Conservation (phyloP, 2,329 filamentous ascomycete genomes). For the Clonostachys chloroleuca region DNA sequence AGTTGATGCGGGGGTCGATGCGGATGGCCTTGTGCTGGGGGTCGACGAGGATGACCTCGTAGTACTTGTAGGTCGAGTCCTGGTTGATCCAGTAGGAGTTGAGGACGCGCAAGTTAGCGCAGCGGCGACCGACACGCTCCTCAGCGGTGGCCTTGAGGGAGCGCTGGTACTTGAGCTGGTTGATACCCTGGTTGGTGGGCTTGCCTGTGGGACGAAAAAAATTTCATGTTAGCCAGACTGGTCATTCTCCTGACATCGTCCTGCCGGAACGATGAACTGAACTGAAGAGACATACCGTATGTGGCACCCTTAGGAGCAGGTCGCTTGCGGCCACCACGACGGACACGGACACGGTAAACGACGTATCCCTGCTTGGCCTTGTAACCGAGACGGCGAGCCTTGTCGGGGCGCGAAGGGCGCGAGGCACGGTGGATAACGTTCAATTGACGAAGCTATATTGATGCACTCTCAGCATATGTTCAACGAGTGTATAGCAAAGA, state of each 20-base stretch:
- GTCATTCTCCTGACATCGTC: conserved; percentile 5
- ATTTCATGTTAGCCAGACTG: neutral
- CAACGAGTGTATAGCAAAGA: conserved; percentile 95
- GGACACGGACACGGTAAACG: conserved; percentile 98
- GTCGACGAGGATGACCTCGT: conserved; percentile 99
- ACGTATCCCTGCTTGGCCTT: conserved; percentile 99
- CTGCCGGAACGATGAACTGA: neutral
- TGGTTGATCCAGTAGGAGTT: conserved; percentile 99
- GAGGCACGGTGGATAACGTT: conserved; percentile 99
- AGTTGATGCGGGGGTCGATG: conserved; percentile 99
- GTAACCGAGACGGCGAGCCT: conserved; percentile 99
- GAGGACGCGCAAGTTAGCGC: conserved; percentile 97
- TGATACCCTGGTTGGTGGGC: conserved; percentile 99
- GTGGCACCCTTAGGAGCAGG: conserved; percentile 97
- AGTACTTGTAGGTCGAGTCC: conserved; percentile 99
- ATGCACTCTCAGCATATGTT: conserved; percentile 99
- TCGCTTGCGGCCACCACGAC: conserved; percentile 97
- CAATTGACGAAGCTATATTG: conserved; percentile 99
- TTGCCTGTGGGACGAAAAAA: conserved; percentile 64
- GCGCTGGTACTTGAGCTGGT: conserved; percentile 99
- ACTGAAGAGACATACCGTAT: conserved; percentile 65
- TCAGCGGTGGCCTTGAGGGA: conserved; percentile 96
- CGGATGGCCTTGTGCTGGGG: conserved; percentile 99
- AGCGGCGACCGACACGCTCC: conserved; percentile 99
- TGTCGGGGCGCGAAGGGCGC: conserved; percentile 96